These are phyloP conservation scores for Aspergillus udagawae DNA, from an alignment of 2,329 filamentous ascomycete species.

Conservation along the genomic window DNA sequence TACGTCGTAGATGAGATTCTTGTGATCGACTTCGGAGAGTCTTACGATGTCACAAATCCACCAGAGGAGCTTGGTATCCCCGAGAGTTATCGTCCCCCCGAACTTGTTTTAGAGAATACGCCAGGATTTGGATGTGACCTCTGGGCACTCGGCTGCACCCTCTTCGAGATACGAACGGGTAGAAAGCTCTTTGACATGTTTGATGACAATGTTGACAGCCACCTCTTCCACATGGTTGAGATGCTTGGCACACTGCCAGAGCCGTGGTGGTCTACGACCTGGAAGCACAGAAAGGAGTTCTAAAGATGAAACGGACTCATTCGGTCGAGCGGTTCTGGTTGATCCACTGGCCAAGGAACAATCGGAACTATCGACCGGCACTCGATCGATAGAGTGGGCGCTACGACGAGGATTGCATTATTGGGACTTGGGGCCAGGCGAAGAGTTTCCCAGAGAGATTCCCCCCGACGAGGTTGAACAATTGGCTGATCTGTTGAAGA, in stretches of 20 bases:
- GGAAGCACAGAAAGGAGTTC: background rate
- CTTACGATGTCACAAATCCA: background rate
- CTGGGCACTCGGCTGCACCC: constrained; percentile 2
- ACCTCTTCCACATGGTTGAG: background rate
- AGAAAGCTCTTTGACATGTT: background rate
- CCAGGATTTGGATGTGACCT: background rate
- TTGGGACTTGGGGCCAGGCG: background rate
- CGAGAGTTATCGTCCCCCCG: background rate
- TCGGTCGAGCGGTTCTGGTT: background rate
- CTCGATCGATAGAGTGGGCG: background rate
- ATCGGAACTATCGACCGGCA: background rate
- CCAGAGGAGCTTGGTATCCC: background rate
- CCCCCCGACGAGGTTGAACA: background rate
- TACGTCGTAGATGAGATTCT: background rate
- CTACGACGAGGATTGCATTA: background rate
- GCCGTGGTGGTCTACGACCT: background rate
- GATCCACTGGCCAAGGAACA: background rate
- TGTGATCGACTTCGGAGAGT: background rate
- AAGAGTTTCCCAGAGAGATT: background rate
- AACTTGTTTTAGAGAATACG: background rate
- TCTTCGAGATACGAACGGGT: background rate
- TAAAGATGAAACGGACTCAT: background rate
- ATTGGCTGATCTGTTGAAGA: background rate
- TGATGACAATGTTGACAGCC: background rate
- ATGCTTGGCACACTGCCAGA: background rate